Base-by-base conservation (phyloP, 2,329 filamentous ascomycete species). In the Raffaelea deltoideospora region DNA sequence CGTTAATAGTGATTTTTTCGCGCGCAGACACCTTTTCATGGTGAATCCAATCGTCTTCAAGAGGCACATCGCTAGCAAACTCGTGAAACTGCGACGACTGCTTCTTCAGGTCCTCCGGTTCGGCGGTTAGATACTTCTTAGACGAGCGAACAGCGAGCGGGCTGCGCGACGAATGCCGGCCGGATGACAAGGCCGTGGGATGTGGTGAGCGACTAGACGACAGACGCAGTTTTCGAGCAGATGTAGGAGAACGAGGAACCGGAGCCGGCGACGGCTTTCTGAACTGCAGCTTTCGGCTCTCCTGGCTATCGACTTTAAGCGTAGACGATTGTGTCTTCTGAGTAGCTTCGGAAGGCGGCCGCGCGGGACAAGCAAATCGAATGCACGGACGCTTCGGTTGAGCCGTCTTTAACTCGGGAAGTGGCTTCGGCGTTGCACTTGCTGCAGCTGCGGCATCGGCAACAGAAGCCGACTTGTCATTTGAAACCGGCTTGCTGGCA, bases 1-100 rank as follows among this genome's bases (percentile, higher is more conserved):
- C 90, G 46, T 79, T 76, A 45, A 98, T 78, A 4, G 87, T 96
- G 28, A 98, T 66, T 50, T 83, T 85, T 26, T 43, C 40, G 38
- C 68, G 67, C 45, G 75, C 64, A 23, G 72, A 69, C 8, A 69
- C 65, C 24, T 72, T 64, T 48, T 83, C 79, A 38, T 79, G 75
- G 14, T 64, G 64, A 22, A 92, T 83, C 90, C 90, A 98, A 48
- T 94, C 87, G 40, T 95, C 87, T 43, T 90, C 81, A 40, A 84
- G 75, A 29, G 79, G 67, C 40, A 76, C 69, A 34, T 83, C 86
- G 52, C 80, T 86, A 31, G 84, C 88, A 54, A 96, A 96, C 50
- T 94, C 88, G 53, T 95, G 84, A 52, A 95, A 96, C 34, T 62
- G 74, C 52, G 61, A 75, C 20, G 65, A 64, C 43, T 78, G 71